phyloP scores from a whole-genome alignment of 495 filamentous ascomycete species.

The Aspergillus bridgeri region DNA sequence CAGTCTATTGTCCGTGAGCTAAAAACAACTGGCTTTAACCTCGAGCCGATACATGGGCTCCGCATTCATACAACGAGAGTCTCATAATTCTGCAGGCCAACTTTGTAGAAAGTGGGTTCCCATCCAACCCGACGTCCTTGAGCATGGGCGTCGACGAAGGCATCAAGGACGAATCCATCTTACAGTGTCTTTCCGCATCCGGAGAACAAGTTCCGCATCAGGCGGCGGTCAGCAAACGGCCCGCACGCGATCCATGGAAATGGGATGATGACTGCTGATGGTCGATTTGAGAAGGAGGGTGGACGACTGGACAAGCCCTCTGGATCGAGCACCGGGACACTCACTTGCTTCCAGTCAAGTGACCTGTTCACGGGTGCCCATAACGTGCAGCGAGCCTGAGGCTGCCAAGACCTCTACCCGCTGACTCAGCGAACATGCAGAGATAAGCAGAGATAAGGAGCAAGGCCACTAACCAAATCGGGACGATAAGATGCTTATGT shows the following conservation, averaged over 20 bases:
- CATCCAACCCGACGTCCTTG: neutral
- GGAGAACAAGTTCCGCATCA: slow-evolving; percentile 28
- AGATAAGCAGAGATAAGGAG: too few species aligned
- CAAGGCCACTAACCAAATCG: too few species aligned
- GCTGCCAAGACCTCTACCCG: neutral
- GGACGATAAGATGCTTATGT: neutral
- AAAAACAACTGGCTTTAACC: neutral
- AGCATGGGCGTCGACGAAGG: neutral
- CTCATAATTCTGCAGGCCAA: neutral
- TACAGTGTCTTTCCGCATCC: slow-evolving; percentile 25
- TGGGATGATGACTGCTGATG: neutral
- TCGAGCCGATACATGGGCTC: neutral
- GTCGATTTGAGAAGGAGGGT: neutral
- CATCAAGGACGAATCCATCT: slow-evolving; percentile 12
- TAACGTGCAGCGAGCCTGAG: neutral
- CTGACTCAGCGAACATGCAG: too few species aligned
- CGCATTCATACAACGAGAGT: neutral
- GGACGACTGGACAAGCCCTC: neutral
- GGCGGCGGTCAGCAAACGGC: slow-evolving; percentile 4
- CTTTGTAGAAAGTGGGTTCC: neutral
- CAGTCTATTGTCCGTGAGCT: neutral
- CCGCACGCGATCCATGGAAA: neutral
- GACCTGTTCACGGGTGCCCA: neutral
- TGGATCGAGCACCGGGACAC: too few species aligned
- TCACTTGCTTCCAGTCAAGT: too few species aligned